A percentile compares a stretch with the other conserved stretches of the same genome.
Conservation (phyloP, 805 yeast species). For the Teunomyces gatunensis region DNA sequence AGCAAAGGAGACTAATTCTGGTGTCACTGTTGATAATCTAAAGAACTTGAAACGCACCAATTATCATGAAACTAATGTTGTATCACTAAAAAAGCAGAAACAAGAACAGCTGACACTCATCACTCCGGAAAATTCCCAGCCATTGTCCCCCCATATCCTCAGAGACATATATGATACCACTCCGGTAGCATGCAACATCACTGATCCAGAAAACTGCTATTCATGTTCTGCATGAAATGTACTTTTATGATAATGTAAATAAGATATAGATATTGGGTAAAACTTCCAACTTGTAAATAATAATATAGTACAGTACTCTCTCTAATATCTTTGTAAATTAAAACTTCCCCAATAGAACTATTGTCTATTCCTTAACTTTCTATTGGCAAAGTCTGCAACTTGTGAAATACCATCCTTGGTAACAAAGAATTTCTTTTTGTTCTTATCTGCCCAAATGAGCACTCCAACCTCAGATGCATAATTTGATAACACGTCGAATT, state of each 20-base stretch:
- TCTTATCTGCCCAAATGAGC: slow-evolving; percentile 78
- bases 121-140: slow-evolving; percentile 7
- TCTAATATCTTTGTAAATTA: background rate
- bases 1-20: background rate
- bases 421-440: slow-evolving; percentile 74
- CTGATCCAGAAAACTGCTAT: slow-evolving; percentile 20
- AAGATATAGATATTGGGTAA: background rate
- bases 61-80: slow-evolving; percentile 13
- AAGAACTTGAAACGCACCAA: slow-evolving; percentile 19
- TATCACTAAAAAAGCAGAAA: slow-evolving; percentile 5
- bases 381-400: slow-evolving; percentile 85
- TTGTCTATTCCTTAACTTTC: slow-evolving; percentile 34
- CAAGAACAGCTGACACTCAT: slow-evolving; percentile 3
- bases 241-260: background rate
- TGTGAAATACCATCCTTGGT: slow-evolving; percentile 83
- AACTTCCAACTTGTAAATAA: background rate
- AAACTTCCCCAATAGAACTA: background rate
- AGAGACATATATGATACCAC: slow-evolving; percentile 35
- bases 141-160: slow-evolving; percentile 9
- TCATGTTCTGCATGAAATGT: slow-evolving; percentile 21
- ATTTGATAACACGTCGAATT: slow-evolving; percentile 65
- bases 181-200: slow-evolving; percentile 30
- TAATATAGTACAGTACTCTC: background rate
- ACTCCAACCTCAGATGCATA: slow-evolving; percentile 94
- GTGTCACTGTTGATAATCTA: background rate